Base-by-base conservation (phyloP, 768 basidiomycete genomes). In the Tulasnella sp. region DNA sequence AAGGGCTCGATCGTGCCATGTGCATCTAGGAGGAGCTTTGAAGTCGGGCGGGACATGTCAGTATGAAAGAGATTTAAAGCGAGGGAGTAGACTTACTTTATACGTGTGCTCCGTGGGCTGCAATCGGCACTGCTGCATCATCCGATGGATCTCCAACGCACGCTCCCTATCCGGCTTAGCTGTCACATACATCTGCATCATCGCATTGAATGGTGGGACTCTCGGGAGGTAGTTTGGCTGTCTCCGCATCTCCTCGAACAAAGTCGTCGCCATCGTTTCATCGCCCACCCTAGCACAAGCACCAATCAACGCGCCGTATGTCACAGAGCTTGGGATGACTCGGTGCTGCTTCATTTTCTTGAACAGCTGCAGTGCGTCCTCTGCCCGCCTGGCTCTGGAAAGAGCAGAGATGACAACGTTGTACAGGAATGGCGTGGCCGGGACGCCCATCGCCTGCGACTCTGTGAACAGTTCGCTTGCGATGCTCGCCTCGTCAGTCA, bases 351-450 rank as follows among this genome's bases (percentile, higher is more conserved):
- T 89, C 91, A 97, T 94, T 67, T 83, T 76, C 52, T 83, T 78
- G 79, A 98, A 99, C 63, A 97, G 73, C 62, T 86, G 83, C 56
- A 99, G 72, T 0, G 92, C 93, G 50, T 82, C 76, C 64, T 96
- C 93, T 0, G 92, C 90, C 72, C 95, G 95, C 65, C 96, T 81
- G 2, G 96, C 96, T 70, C 87, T 91, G 30, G 91, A 84, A 9
- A 99, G 79, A 74, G 95, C 94, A 64, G 89, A 92, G 72, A 99
- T 97, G 73, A 94, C 86, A 66, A 90, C 97, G 75, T 99, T 98
- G 77, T 87, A 99, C 41, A 99, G 80, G 73, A 86, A 99, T 49
- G 85, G 77, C 67, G 89, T 93, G 15, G 91, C 86, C 30, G 67
- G 65, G 41, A 95, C 87, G 8, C 83, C 82, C 26, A 80, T 78